Conservation (phyloP, 1,284 basidiomycete genomes). For the Ganoderma leucocontextum region DNA sequence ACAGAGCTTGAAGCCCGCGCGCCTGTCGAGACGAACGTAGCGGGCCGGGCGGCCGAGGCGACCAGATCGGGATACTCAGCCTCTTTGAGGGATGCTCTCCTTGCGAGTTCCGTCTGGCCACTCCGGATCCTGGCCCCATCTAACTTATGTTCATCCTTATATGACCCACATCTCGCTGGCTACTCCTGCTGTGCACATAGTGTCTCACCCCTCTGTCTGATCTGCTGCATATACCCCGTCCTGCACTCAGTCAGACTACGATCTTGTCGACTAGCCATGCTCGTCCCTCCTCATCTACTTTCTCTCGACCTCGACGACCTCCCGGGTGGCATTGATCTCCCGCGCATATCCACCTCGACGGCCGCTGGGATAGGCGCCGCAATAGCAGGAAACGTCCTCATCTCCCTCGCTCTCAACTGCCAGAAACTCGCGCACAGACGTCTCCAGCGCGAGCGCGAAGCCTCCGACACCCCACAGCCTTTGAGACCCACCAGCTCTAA, state of each 20-base stretch:
- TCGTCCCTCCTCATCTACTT: constrained; percentile 19
- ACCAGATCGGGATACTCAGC: neutral
- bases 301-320: constrained; percentile 31
- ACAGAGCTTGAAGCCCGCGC: neutral
- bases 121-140: constrained; percentile 7
- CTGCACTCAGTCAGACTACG: neutral
- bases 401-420: constrained; percentile 88
- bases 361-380: constrained; percentile 87
- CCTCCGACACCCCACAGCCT: constrained; percentile 25
- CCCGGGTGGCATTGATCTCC: constrained; percentile 50
- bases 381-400: constrained; percentile 87
- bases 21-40: neutral
- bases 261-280: constrained; percentile 25
- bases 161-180: neutral
- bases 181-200: constrained; percentile 8
- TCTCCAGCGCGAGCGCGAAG: constrained; percentile 54
- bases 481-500: constrained; percentile 15
- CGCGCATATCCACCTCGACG: constrained; percentile 65
- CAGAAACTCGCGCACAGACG: constrained; percentile 92
- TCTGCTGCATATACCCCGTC: constrained; percentile 3
- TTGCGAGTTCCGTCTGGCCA: constrained; percentile 6
- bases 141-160: constrained; percentile 20
- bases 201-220: neutral
- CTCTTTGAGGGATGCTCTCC: neutral
- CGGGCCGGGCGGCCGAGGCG: neutral